Evolutionary conservation across 2,329 filamentous ascomycete genomes (phyloP).

Genomic region (Ceratocystis cacaofunesta): DNA sequence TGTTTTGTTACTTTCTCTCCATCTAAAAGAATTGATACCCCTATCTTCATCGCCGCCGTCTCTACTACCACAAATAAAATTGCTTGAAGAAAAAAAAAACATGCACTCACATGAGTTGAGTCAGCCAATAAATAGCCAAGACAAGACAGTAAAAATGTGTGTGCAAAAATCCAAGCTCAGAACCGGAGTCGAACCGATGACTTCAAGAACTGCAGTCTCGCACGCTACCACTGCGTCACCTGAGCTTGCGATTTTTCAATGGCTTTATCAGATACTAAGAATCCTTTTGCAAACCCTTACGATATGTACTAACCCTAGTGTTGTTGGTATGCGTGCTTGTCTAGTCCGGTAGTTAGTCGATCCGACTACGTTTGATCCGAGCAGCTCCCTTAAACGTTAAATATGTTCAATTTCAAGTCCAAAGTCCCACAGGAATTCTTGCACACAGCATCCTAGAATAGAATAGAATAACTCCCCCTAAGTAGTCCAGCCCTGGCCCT

Average conservation of each 20-base stretch:
- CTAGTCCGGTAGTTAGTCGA: no score
- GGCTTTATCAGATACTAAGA: background rate
- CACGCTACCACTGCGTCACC: constrained; percentile 17
- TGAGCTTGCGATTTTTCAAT: background rate
- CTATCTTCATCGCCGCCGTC: background rate
- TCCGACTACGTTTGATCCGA: no score
- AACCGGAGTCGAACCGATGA: constrained; percentile 17
- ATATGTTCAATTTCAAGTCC: no score
- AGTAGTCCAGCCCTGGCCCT: background rate
- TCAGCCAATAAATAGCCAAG: background rate
- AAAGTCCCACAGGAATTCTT: no score
- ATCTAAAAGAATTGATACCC: constrained; percentile 3
- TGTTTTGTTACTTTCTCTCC: background rate
- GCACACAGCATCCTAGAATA: no score
- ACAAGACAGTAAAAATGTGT: background rate
- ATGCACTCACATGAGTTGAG: background rate
- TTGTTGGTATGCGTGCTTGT: no score
- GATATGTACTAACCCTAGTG: no score
- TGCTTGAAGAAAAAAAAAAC: background rate
- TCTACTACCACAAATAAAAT: background rate
- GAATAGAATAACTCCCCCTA: no score
- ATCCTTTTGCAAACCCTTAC: background rate
- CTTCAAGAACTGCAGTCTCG: constrained; percentile 17
- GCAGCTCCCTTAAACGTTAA: no score
- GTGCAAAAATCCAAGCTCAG: constrained; percentile 11